phyloP scores from a whole-genome alignment of 2,329 filamentous ascomycete genomes.

The Monosporascus sp. region DNA sequence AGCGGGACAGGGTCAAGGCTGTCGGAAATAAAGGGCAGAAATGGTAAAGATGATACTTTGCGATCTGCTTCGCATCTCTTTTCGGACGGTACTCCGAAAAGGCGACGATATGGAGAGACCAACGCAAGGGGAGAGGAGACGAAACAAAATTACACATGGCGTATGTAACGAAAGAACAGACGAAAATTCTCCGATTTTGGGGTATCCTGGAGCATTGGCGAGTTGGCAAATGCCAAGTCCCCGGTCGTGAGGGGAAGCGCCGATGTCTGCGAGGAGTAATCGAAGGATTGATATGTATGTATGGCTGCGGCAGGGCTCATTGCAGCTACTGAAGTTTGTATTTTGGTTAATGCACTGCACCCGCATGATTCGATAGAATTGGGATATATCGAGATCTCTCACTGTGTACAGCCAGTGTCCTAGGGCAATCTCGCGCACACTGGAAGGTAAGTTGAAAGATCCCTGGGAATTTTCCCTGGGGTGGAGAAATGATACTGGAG shows the following conservation, averaged over 20 bases:
- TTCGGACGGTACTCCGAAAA: not conserved
- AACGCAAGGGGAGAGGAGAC: not conserved
- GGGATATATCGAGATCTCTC: not conserved
- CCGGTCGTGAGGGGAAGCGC: not conserved
- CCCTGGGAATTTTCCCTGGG: not conserved
- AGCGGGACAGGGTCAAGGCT: not conserved
- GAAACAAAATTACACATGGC: not conserved
- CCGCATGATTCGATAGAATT: not conserved
- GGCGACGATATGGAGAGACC: not conserved
- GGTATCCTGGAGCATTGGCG: not conserved
- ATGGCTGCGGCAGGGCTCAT: not conserved
- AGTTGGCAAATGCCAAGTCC: not conserved
- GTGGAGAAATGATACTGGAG: not conserved
- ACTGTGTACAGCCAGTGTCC: not conserved
- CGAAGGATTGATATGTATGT: not conserved
- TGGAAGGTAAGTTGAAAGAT: not conserved
- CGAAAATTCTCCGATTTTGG: not conserved
- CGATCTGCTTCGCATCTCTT: not conserved
- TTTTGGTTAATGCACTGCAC: not conserved
- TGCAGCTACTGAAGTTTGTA: not conserved
- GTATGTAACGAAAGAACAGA: not conserved
- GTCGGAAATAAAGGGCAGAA: not conserved
- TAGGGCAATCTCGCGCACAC: not conserved
- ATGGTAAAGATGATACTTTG: not conserved
- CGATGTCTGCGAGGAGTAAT: not conserved